phyloP scores from a whole-genome alignment of 257 asterid genomes.

The Przewalskia tangutica region DNA sequence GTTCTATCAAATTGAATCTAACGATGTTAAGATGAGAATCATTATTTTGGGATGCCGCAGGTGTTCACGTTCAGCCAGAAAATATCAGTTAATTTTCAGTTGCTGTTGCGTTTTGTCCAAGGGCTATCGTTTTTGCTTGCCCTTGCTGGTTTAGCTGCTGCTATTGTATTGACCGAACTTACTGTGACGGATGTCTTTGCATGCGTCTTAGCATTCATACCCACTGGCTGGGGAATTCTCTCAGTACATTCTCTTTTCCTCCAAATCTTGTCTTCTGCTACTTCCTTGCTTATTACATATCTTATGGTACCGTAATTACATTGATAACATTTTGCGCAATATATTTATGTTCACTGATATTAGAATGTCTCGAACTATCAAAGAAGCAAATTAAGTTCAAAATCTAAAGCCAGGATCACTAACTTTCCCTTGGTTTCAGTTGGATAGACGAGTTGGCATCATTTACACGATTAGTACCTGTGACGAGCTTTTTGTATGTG shows the following conservation, averaged over 20 bases:
- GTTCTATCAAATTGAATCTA: not conserved
- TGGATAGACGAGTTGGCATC: not conserved
- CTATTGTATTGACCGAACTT: constrained; percentile 50
- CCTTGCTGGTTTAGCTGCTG: constrained; percentile 65
- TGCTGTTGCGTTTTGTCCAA: constrained; percentile 83
- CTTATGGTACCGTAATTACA: not conserved
- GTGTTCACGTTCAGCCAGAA: constrained; percentile 96
- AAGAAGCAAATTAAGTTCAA: not conserved
- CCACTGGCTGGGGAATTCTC: constrained; percentile 99
- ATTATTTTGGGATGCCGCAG: constrained; percentile 32
- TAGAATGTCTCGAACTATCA: not conserved
- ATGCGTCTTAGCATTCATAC: constrained; percentile 81
- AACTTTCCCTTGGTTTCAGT: not conserved
- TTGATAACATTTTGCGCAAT: not conserved
- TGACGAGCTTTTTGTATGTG: not conserved
- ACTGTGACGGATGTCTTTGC: constrained; percentile 72
- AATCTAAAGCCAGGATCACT: not conserved
- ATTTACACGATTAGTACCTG: not conserved
- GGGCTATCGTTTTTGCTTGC: constrained; percentile 77
- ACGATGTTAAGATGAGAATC: not conserved
- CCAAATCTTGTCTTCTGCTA: not conserved
- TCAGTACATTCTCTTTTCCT: constrained; percentile 40
- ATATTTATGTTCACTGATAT: not conserved
- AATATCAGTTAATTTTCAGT: constrained; percentile 94
- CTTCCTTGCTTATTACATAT: not conserved